Percentiles rank a stretch among this genome's conserved stretches.
These are phyloP conservation scores for Dendrocalamus latiflorus DNA, from an alignment of 202 grass and related monocot species.

Conservation along the genomic window DNA sequence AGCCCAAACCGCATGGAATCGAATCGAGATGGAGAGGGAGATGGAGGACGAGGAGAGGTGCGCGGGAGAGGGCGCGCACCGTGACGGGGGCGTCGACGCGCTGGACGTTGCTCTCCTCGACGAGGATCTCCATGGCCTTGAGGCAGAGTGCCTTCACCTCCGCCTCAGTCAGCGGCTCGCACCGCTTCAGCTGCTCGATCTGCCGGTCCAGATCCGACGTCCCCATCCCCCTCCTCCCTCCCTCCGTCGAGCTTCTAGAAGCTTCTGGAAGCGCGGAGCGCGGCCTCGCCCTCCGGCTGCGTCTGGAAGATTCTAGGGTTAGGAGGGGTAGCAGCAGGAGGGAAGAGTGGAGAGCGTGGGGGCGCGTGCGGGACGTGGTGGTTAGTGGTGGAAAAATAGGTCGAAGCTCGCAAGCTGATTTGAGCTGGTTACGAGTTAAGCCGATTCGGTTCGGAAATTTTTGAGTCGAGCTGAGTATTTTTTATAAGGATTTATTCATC, in stretches of 20 bases:
- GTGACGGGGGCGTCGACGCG: conserved; percentile 93
- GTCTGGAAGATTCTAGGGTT: conserved; percentile 51
- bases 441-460: too few species aligned
- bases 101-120: conserved; percentile 99
- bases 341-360: neutral
- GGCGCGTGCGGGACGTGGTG: neutral
- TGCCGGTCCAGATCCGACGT: conserved; percentile 92
- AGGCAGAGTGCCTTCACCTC: conserved; percentile 97
- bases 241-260: conserved; percentile 1
- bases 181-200: conserved; percentile 99
- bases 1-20: neutral
- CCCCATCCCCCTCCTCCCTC: conserved; percentile 17
- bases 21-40: neutral
- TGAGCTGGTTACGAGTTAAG: too few species aligned
- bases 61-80: conserved; percentile 28
- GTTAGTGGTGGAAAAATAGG: too few species aligned
- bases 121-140: conserved; percentile 99
- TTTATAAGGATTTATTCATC: too few species aligned
- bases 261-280: conserved; percentile 11
- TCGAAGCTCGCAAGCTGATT: too few species aligned
- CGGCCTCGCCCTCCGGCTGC: neutral
- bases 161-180: conserved; percentile 88
- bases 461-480: too few species aligned
- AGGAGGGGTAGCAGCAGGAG: neutral
- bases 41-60: neutral